A percentile compares a stretch with the other conserved stretches of the same genome.
These are phyloP conservation scores for Aspergillus flavus DNA, from an alignment of 2,329 filamentous ascomycete genomes.

Conservation along the genomic window DNA sequence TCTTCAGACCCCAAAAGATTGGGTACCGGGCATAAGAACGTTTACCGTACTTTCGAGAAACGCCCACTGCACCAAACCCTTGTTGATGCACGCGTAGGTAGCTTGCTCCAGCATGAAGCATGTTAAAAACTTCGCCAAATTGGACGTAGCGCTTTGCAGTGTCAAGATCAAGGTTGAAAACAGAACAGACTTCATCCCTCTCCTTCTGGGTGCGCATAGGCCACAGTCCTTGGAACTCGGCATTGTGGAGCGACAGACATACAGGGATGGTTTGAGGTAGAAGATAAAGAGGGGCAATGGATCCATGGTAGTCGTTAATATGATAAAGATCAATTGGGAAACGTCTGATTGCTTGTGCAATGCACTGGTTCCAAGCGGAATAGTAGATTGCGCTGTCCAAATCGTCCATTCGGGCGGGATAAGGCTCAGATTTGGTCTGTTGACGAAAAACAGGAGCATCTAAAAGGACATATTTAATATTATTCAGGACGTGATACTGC, in stretches of 20 bases:
- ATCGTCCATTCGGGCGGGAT: slow-evolving; percentile 70
- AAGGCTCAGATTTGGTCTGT: slow-evolving; percentile 65
- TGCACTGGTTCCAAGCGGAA: slow-evolving; percentile 71
- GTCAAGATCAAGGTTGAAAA: slow-evolving; percentile 63
- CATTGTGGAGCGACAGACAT: slow-evolving; percentile 68
- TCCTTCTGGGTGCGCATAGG: slow-evolving; percentile 66
- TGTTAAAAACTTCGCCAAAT: slow-evolving; percentile 70
- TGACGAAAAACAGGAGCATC: slow-evolving; percentile 68
- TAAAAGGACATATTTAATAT: slow-evolving; percentile 69
- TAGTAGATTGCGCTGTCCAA: slow-evolving; percentile 69
- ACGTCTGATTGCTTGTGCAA: slow-evolving; percentile 63
- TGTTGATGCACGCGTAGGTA: slow-evolving; percentile 68
- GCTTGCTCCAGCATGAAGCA: slow-evolving; percentile 67
- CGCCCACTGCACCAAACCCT: slow-evolving; percentile 68
- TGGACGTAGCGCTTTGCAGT: slow-evolving; percentile 65
- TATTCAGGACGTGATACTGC: slow-evolving; percentile 64
- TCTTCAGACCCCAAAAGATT: slow-evolving; percentile 68
- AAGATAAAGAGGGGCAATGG: slow-evolving; percentile 65
- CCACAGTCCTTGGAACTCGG: slow-evolving; percentile 71
- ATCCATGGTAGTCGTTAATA: slow-evolving; percentile 68
- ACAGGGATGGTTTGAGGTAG: slow-evolving; percentile 64
- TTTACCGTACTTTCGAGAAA: slow-evolving; percentile 69
- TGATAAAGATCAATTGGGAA: slow-evolving; percentile 68
- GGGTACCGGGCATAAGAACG: slow-evolving; percentile 68
- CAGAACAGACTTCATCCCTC: slow-evolving; percentile 63